A percentile compares a stretch with the other conserved stretches of the same genome.
Conservation (phyloP, 192 early-diverging fungal genomes). For the Linnemannia hyalina region DNA sequence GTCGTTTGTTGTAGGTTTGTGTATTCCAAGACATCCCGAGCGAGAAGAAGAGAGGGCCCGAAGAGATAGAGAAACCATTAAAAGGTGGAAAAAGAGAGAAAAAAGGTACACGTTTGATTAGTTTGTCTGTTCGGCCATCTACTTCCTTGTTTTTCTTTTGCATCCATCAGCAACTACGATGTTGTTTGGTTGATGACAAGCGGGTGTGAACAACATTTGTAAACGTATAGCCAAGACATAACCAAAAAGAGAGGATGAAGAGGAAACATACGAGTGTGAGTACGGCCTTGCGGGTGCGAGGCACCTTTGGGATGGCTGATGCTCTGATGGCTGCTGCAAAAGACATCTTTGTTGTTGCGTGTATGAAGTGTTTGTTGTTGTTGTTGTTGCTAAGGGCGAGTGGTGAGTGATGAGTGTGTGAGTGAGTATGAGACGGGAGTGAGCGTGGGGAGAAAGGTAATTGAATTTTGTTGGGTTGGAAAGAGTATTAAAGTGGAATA, state of each 20-base stretch:
- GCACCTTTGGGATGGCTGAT: conserved; percentile 43
- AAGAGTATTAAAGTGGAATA: neutral
- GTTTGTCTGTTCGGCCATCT: neutral
- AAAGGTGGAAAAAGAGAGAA: neutral
- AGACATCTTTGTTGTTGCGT: conserved; percentile 33
- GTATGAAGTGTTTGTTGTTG: neutral
- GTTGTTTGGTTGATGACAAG: neutral
- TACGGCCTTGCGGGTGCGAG: conserved; percentile 58
- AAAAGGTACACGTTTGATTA: neutral
- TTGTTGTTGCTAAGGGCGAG: neutral
- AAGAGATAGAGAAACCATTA: neutral
- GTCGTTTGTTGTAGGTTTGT: neutral
- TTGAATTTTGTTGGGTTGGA: neutral
- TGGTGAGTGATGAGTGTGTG: neutral
- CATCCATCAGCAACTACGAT: neutral
- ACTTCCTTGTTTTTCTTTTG: neutral
- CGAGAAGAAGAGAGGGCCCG: neutral
- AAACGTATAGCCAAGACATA: neutral
- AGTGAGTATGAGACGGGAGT: neutral
- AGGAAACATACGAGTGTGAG: conserved; percentile 61
- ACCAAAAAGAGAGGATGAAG: neutral
- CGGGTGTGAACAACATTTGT: neutral
- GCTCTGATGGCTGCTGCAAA: conserved; percentile 43
- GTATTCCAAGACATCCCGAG: conserved; percentile 1
- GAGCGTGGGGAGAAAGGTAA: neutral